Base-by-base conservation (phyloP, 164 flowering plant genomes). In the Chloranthus sessilifolius region DNA sequence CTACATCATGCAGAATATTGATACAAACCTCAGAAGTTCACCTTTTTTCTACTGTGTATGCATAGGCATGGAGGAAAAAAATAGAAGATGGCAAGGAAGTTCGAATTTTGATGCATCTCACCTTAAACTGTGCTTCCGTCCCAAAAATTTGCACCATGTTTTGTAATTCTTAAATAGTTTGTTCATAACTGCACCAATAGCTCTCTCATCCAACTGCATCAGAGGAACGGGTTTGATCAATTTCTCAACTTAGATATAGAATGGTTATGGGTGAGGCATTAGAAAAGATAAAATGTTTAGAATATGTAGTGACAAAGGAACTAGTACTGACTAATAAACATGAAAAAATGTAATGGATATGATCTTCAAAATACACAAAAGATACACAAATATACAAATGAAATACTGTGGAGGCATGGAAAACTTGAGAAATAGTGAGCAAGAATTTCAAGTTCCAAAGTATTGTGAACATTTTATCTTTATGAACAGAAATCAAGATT, bases 141-240 rank as follows among this genome's bases (percentile, higher is more conserved):
- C 99, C 74, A 89, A 71, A 67, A 78, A 94, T 54, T 94, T 94
- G 76, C 97, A 94, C 99, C 99, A 94, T 24, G 75, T 87, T 64
- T 81, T 94, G 67, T 94, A 94, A 63, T 94, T 89, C 69, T 94
- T 94, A 50, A 94, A 94, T 19, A 83, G 70, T 65, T 83, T 87
- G 59, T 55, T 70, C 97, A 85, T 87, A 8, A 94, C 81, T 24
- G 86, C 82, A 78, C 85, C 85, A 35, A 87, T 72, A 45, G 99
- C 99, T 54, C 95, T 74, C 26, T 89, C 97, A 70, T 85, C 99
- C 47, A 94, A 83, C 99, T 94, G 79, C 63, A 67, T 14, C 14
- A 29, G 17, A 38, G 34, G 5, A 59, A 30, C 21, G 39, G 17
- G 47, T 29, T 29, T 23, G 28, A 37, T 6, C 3, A 38, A 46